Percentiles rank a stretch among this genome's conserved stretches.
Conservation (phyloP, 1,139 yeast species). For the Blastobotrys persicus region DNA sequence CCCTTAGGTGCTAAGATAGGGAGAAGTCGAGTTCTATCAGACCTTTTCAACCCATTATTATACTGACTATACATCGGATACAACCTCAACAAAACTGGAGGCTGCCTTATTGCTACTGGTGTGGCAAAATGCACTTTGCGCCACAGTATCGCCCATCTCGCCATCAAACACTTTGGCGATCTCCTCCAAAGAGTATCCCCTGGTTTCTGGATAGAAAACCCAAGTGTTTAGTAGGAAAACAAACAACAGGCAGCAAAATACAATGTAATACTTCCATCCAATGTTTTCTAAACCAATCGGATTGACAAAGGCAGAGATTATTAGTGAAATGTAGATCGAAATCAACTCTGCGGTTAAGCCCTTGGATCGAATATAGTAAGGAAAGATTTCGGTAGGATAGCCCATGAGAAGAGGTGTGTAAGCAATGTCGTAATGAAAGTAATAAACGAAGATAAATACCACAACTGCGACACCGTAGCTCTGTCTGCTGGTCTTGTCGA, state of each 20-base stretch:
- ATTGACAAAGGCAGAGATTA: conserved; percentile 51
- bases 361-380: conserved; percentile 41
- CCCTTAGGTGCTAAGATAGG: too few species aligned
- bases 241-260: background rate
- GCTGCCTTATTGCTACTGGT: too few species aligned
- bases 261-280: conserved; percentile 6
- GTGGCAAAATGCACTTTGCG: too few species aligned
- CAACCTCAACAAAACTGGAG: too few species aligned
- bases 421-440: conserved; percentile 23
- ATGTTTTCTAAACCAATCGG: conserved; percentile 58
- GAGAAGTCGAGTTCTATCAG: too few species aligned
- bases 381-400: conserved; percentile 42
- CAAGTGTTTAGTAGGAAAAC: conserved; percentile 2
- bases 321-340: conserved; percentile 22
- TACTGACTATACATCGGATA: too few species aligned
- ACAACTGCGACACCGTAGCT: conserved; percentile 27
- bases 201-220: conserved; percentile 1
- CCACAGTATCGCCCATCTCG: background rate
- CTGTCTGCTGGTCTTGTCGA: conserved; percentile 19
- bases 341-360: conserved; percentile 33
- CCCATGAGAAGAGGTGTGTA: conserved; percentile 33
- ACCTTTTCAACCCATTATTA: too few species aligned
- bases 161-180: conserved; percentile 5
- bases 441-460: conserved; percentile 29
- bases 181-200: conserved; percentile 1